phyloP scores from a whole-genome alignment of 768 basidiomycete species.

The Mycena metata region DNA sequence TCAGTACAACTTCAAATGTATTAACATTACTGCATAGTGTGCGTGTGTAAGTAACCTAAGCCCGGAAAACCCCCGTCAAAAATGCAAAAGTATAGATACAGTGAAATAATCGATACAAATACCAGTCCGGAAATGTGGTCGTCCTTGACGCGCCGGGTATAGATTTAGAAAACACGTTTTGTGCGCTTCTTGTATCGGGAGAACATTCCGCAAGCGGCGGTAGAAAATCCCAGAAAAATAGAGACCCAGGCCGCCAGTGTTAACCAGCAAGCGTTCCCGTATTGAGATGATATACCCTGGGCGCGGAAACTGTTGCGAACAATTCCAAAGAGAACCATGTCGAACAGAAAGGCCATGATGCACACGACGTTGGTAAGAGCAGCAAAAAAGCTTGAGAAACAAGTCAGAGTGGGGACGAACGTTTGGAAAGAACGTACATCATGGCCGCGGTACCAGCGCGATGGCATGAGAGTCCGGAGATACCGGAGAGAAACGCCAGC shows the following conservation, averaged over 20 bases:
- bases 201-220: conserved; percentile 74
- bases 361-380: conserved; percentile 76
- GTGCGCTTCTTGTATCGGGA: conserved; percentile 69
- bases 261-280: conserved; percentile 89
- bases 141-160: neutral
- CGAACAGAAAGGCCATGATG: conserved; percentile 79
- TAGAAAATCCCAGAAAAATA: conserved; percentile 76
- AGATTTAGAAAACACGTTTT: conserved; percentile 30
- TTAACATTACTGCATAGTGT: neutral
- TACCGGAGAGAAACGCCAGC: conserved; percentile 74
- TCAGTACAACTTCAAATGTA: too few relatives aligned
- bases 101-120: conserved; percentile 34
- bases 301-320: conserved; percentile 70
- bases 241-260: conserved; percentile 81
- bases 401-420: neutral
- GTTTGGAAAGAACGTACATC: conserved; percentile 44
- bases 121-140: conserved; percentile 3
- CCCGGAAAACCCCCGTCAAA: neutral
- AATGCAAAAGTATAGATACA: conserved; percentile 20
- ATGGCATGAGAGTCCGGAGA: conserved; percentile 75
- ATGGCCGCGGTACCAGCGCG: conserved; percentile 84
- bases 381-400: conserved; percentile 60
- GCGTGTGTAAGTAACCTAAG: too few relatives aligned
- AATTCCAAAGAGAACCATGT: conserved; percentile 85
- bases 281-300: conserved; percentile 62